Evolutionary conservation across 2,329 filamentous ascomycete species (phyloP).

Genomic region (Xylaria sp.): DNA sequence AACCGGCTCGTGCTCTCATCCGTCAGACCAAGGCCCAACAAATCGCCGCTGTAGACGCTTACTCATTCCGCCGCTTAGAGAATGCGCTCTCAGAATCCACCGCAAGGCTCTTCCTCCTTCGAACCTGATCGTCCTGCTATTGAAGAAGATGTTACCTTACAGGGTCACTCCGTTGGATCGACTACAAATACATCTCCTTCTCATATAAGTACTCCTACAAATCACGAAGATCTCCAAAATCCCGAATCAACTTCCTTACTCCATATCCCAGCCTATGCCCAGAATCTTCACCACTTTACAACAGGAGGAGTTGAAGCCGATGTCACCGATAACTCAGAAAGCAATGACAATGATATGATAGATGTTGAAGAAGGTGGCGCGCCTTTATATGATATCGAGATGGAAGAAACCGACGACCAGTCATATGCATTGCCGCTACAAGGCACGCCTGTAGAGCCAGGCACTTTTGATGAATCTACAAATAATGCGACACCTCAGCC

Average conservation of each 20-base stretch:
- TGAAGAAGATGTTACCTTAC: slow-evolving; percentile 40
- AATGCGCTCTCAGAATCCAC: slow-evolving; percentile 39
- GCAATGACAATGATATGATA: slow-evolving; percentile 40
- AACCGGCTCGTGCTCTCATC: slow-evolving; percentile 5
- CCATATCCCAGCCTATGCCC: slow-evolving; percentile 9
- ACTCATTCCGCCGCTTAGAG: slow-evolving; percentile 9
- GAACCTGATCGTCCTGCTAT: slow-evolving; percentile 40
- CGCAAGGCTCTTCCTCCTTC: slow-evolving; percentile 41
- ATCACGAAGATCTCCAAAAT: slow-evolving; percentile 14
- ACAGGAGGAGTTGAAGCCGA: slow-evolving; percentile 21
- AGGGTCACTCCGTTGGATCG: slow-evolving; percentile 31
- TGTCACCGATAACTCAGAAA: slow-evolving; percentile 27
- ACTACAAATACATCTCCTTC: slow-evolving; percentile 30
- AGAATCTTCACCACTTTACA: slow-evolving; percentile 17
- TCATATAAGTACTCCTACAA: slow-evolving; percentile 9
- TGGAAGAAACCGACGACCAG: slow-evolving; percentile 39
- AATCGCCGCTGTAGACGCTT: slow-evolving; percentile 4
- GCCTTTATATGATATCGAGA: slow-evolving; percentile 37
- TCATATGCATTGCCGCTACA: slow-evolving; percentile 19
- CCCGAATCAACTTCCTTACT: slow-evolving; percentile 13
- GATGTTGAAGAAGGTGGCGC: slow-evolving; percentile 46
- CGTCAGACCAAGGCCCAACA: slow-evolving; percentile 9
- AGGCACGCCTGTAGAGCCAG: neutral
- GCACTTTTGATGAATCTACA: neutral
- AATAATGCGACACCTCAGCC: neutral